These are phyloP conservation scores for Conoideocrella luteorostrata DNA, from an alignment of 2,329 filamentous ascomycete species.

Conservation along the genomic window DNA sequence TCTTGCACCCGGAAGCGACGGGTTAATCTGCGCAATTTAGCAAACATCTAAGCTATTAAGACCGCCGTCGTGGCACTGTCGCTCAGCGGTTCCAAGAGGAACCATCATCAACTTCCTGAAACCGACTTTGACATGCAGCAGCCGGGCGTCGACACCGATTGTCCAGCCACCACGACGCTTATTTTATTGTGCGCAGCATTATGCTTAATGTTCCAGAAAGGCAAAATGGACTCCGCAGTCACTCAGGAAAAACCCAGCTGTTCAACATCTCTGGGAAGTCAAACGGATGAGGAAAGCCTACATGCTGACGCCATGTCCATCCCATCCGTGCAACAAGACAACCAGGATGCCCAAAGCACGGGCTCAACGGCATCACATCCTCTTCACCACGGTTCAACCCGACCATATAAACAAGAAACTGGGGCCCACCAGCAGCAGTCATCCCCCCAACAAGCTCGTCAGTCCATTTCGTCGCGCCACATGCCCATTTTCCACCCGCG, in stretches of 20 bases:
- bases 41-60: neutral
- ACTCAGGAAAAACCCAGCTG: conserved; percentile 7
- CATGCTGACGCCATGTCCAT: neutral
- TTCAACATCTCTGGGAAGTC: conserved; percentile 1
- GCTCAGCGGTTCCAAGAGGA: no score
- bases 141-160: neutral
- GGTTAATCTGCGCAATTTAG: no score
- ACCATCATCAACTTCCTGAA: no score
- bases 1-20: no score
- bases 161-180: neutral
- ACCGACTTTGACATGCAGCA: no score
- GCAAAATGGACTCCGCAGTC: conserved; percentile 1
- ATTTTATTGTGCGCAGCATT: neutral
- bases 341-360: no score
- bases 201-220: neutral
- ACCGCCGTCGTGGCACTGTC: no score
- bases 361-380: no score
- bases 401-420: neutral
- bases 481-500: conserved; percentile 28
- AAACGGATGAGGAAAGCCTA: neutral
- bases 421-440: neutral
- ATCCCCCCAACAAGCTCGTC: neutral
- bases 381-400: neutral
- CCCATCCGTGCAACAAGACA: no score
- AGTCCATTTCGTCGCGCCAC: neutral